Conservation (phyloP, 116 monocot species). For the Dioscorea cayenensis region DNA sequence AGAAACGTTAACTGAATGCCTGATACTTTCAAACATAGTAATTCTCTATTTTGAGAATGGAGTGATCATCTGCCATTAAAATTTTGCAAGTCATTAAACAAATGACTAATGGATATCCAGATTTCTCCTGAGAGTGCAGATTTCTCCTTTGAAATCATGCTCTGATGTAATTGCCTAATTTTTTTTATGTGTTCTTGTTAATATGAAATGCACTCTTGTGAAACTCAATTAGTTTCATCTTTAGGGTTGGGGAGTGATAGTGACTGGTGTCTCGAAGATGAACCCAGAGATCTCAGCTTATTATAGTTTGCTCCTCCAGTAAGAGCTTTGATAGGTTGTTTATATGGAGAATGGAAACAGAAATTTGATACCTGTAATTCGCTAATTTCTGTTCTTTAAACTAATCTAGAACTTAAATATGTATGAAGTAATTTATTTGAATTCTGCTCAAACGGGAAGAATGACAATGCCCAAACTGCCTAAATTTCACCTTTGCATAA, state of each 20-base stretch:
- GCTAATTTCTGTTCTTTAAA: not conserved
- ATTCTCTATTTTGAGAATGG: constrained; percentile 1
- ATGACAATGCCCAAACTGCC: too few species aligned
- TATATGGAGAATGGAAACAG: constrained; percentile 95
- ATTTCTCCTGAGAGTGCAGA: constrained; percentile 89
- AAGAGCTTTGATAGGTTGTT: constrained; percentile 81
- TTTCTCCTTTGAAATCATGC: constrained; percentile 80
- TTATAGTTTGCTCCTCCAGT: constrained; percentile 66
- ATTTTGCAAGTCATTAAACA: constrained; percentile 51
- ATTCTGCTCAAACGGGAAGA: too few species aligned
- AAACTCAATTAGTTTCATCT: not conserved
- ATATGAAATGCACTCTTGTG: constrained; percentile 3
- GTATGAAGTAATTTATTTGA: not conserved
- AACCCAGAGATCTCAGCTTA: constrained; percentile 62
- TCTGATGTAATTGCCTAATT: constrained; percentile 49
- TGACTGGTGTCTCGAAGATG: constrained; percentile 78
- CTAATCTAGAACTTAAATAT: not conserved
- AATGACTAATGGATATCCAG: constrained; percentile 76
- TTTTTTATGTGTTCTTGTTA: not conserved
- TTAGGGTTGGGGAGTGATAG: constrained; percentile 84
- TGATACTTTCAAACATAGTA: too few species aligned
- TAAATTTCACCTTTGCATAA: too few species aligned
- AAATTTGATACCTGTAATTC: constrained; percentile 75
- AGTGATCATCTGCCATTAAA: not conserved
- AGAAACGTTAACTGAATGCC: too few species aligned